phyloP scores from a whole-genome alignment of 768 basidiomycete genomes.

The Amanita phalloides region DNA sequence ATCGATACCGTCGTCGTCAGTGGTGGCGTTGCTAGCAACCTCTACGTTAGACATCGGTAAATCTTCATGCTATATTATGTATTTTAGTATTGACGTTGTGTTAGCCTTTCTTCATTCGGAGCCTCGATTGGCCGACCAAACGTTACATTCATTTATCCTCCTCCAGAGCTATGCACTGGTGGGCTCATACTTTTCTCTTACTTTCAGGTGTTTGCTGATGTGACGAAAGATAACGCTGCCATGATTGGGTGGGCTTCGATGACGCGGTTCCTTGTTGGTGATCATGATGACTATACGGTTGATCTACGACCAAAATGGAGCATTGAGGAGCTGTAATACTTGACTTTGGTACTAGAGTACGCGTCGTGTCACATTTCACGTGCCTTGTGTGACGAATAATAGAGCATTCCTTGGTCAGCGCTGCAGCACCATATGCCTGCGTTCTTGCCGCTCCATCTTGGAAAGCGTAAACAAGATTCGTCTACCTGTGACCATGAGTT shows the following conservation, averaged over 20 bases:
- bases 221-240: slow-evolving; percentile 73
- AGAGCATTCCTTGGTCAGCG: neutral
- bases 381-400: neutral
- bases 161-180: slow-evolving; percentile 76
- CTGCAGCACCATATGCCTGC: neutral
- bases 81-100: neutral
- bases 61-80: slow-evolving; percentile 8
- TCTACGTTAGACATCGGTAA: slow-evolving; percentile 54
- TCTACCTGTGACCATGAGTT: neutral
- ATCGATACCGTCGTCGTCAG: slow-evolving; percentile 67
- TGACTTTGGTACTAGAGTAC: neutral
- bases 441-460: neutral
- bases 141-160: slow-evolving; percentile 53
- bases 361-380: slow-evolving; percentile 2
- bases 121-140: slow-evolving; percentile 21
- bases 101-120: slow-evolving; percentile 21
- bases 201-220: neutral
- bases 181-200: slow-evolving; percentile 5
- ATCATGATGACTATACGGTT: slow-evolving; percentile 52
- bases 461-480: neutral
- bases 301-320: slow-evolving; percentile 67
- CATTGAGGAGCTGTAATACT: slow-evolving; percentile 42
- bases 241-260: slow-evolving; percentile 96
- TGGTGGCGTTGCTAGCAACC: slow-evolving; percentile 91
- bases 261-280: slow-evolving; percentile 57